Percentiles rank a stretch among this genome's conserved stretches.
Evolutionary conservation across 306 rosid genomes (phyloP).

Genomic region (Luffa aegyptiaca): DNA sequence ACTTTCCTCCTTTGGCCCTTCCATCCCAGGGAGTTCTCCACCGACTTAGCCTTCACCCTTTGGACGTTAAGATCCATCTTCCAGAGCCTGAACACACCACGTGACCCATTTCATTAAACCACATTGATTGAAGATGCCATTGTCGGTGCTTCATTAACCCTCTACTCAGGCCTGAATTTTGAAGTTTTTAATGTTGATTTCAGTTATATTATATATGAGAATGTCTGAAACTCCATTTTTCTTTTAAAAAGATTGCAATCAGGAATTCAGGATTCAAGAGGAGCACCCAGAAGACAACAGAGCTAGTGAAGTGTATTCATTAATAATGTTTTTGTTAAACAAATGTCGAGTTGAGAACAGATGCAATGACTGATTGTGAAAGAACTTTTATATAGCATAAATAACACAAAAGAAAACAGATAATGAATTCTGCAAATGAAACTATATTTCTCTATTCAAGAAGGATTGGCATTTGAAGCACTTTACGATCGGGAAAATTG

Average conservation of each 20-base stretch:
- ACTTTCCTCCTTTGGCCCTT: neutral
- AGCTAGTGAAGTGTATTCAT: neutral
- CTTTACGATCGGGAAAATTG: neutral
- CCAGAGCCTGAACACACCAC: neutral
- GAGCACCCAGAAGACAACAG: neutral
- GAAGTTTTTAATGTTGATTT: neutral
- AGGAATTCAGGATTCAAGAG: neutral
- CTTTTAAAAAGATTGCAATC: neutral
- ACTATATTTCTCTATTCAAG: neutral
- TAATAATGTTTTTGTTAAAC: neutral
- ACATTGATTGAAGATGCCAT: neutral
- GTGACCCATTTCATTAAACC: neutral
- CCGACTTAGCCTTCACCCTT: neutral
- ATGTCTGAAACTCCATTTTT: neutral
- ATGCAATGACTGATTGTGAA: neutral
- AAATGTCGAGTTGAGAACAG: neutral
- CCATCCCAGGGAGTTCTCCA: neutral
- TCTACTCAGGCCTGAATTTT: neutral
- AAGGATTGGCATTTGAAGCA: neutral
- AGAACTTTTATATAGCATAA: neutral
- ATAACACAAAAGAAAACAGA: slow-evolving; percentile 1
- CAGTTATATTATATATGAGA: neutral
- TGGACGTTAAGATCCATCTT: neutral
- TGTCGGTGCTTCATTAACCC: neutral
- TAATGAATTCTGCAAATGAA: neutral